Evolutionary conservation across 345 rosid genomes (phyloP).

Genomic region (Melaleuca quinquenervia): DNA sequence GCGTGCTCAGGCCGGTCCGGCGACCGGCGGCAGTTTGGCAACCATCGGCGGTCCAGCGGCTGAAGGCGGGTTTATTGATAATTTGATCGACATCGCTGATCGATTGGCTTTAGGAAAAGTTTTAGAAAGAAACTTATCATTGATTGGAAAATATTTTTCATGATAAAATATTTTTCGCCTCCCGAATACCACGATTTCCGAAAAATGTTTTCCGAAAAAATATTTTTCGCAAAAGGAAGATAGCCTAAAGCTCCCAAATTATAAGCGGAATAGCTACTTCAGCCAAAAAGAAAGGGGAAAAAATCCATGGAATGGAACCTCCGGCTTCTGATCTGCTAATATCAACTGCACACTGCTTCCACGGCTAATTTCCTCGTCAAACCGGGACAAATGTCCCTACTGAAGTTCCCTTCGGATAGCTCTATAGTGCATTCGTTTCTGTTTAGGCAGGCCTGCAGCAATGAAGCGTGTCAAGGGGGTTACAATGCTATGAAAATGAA

Average conservation of each 20-base stretch:
- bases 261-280: not conserved
- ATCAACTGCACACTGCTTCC: constrained; percentile 44
- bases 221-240: constrained; percentile 3
- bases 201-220: too few relatives aligned
- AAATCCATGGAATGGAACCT: constrained; percentile 2
- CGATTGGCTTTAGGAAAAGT: too few relatives aligned
- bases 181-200: too few relatives aligned
- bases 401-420: constrained; percentile 25
- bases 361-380: constrained; percentile 23
- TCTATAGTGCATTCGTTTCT: constrained; percentile 31
- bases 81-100: too few relatives aligned
- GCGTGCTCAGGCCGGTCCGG: constrained; percentile 29
- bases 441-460: constrained; percentile 34
- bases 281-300: not conserved
- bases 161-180: too few relatives aligned
- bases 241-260: not conserved
- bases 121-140: too few relatives aligned
- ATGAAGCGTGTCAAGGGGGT: not conserved
- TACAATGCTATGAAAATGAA: not conserved
- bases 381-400: constrained; percentile 16
- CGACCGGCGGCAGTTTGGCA: too few relatives aligned
- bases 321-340: not conserved
- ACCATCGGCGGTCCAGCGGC: too few relatives aligned
- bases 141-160: too few relatives aligned
- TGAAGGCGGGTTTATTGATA: too few relatives aligned